A percentile compares a stretch with the other conserved stretches of the same genome.
Evolutionary conservation across 2,329 filamentous ascomycete genomes (phyloP).

Genomic region (Trichophyton equinum): DNA sequence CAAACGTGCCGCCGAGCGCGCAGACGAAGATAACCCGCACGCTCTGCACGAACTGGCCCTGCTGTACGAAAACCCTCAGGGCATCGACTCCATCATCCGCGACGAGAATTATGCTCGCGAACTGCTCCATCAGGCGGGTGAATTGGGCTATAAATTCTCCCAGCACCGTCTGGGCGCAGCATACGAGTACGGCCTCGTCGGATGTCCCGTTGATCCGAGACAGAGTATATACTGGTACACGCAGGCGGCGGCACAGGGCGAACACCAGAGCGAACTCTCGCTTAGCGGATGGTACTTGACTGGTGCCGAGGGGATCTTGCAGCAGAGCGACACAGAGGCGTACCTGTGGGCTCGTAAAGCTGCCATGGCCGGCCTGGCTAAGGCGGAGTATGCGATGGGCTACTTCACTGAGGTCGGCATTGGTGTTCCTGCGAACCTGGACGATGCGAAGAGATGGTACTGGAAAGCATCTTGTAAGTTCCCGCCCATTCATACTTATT

Average conservation of each 20-base stretch:
- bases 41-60: conserved; percentile 75
- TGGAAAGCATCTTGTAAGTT: conserved; percentile 87
- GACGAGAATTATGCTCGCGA: conserved; percentile 72
- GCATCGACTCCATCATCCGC: conserved; percentile 59
- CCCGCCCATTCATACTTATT: background rate
- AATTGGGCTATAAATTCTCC: conserved; percentile 87
- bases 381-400: conserved; percentile 96
- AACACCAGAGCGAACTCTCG: conserved; percentile 82
- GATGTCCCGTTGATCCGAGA: conserved; percentile 68
- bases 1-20: conserved; percentile 79
- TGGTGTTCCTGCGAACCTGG: conserved; percentile 69
- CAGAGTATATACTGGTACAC: conserved; percentile 91
- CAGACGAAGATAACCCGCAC: conserved; percentile 83
- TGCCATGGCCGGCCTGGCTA: conserved; percentile 71
- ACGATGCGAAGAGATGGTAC: conserved; percentile 97
- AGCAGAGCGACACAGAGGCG: conserved; percentile 88
- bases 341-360: conserved; percentile 96
- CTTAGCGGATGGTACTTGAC: conserved; percentile 92
- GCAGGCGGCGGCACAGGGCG: conserved; percentile 76
- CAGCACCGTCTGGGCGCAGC: conserved; percentile 81
- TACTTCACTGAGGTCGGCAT: conserved; percentile 96
- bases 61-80: conserved; percentile 45
- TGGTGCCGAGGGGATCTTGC: conserved; percentile 71
- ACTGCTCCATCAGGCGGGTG: conserved; percentile 72
- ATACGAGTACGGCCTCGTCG: conserved; percentile 79